A percentile compares a stretch with the other conserved stretches of the same genome.
phyloP scores from a whole-genome alignment of 768 basidiomycete species.

The Russula sp. region DNA sequence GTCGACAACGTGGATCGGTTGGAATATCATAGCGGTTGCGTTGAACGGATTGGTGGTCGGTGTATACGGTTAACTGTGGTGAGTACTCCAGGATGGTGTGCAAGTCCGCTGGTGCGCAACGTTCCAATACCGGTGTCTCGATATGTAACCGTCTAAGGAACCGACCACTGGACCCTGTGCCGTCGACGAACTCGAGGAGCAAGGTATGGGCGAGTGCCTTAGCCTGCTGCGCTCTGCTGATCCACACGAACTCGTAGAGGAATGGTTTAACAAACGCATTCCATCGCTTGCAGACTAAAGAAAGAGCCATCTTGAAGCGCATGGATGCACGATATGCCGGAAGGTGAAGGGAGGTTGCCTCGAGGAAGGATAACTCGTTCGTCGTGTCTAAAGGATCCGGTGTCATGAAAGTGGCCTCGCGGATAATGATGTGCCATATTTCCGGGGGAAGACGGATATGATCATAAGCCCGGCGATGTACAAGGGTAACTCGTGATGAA shows the following conservation, averaged over 20 bases:
- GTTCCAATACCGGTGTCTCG: slow-evolving; percentile 62
- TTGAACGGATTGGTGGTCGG: slow-evolving; percentile 63
- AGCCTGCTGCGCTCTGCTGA: slow-evolving; percentile 52
- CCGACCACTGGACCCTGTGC: slow-evolving; percentile 39
- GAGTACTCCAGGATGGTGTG: slow-evolving; percentile 67
- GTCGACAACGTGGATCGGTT: slow-evolving; percentile 47
- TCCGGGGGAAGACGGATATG: slow-evolving; percentile 50
- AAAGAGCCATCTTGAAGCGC: slow-evolving; percentile 48
- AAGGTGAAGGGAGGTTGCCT: slow-evolving; percentile 41
- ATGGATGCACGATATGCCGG: slow-evolving; percentile 48
- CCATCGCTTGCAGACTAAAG: slow-evolving; percentile 57
- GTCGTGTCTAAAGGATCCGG: slow-evolving; percentile 49
- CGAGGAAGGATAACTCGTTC: slow-evolving; percentile 57
- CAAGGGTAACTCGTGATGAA: not conserved
- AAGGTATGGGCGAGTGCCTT: slow-evolving; percentile 46
- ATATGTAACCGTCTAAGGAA: slow-evolving; percentile 66
- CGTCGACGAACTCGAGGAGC: slow-evolving; percentile 43
- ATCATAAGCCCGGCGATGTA: slow-evolving; percentile 19
- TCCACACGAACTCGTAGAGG: slow-evolving; percentile 70
- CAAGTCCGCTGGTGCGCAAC: slow-evolving; percentile 63
- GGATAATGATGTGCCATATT: slow-evolving; percentile 64
- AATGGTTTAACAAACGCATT: slow-evolving; percentile 51
- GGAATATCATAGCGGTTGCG: slow-evolving; percentile 49
- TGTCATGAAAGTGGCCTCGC: slow-evolving; percentile 49
- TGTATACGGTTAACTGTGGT: slow-evolving; percentile 56